Conservation (phyloP, 2,329 filamentous ascomycete species). For the Chrysoporthe cubensis region DNA sequence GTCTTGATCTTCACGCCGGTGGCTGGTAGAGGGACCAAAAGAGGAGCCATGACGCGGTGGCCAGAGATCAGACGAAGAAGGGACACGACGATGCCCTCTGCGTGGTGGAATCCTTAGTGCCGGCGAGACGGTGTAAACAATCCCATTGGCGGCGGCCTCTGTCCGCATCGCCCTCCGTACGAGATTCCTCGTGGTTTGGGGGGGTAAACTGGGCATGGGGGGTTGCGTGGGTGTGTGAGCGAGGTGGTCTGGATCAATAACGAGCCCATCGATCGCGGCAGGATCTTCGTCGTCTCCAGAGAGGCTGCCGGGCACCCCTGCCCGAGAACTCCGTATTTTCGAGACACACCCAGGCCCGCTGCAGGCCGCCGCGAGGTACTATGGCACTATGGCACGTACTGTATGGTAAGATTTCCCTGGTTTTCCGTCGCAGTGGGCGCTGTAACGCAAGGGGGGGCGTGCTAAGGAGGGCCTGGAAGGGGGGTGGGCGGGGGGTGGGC, state of each 20-base stretch:
- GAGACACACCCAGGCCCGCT: constrained; percentile 8
- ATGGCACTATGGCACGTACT: too few species aligned
- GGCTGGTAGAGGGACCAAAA: constrained; percentile 10
- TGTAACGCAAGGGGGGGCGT: background rate
- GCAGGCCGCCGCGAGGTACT: background rate
- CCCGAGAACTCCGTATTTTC: constrained; percentile 9
- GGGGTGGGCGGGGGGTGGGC: background rate
- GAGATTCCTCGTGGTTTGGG: too few species aligned
- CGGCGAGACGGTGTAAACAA: background rate
- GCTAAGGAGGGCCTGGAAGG: background rate
- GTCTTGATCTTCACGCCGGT: constrained; percentile 10
- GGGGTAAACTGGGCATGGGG: too few species aligned
- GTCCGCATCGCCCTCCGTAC: background rate
- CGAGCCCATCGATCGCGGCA: constrained; percentile 1
- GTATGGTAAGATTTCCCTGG: background rate
- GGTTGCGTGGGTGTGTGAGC: background rate
- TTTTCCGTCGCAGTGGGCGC: background rate
- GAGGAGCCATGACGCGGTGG: constrained; percentile 17
- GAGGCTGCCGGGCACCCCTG: background rate
- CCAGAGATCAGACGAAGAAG: background rate
- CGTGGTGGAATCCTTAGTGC: background rate
- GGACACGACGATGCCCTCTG: background rate
- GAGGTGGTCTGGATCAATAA: constrained; percentile 8
- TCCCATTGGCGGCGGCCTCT: background rate
- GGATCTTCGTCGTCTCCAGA: constrained; percentile 3